Conservation (phyloP, 1,284 basidiomycete genomes). For the Trichosporon coremiiforme region DNA sequence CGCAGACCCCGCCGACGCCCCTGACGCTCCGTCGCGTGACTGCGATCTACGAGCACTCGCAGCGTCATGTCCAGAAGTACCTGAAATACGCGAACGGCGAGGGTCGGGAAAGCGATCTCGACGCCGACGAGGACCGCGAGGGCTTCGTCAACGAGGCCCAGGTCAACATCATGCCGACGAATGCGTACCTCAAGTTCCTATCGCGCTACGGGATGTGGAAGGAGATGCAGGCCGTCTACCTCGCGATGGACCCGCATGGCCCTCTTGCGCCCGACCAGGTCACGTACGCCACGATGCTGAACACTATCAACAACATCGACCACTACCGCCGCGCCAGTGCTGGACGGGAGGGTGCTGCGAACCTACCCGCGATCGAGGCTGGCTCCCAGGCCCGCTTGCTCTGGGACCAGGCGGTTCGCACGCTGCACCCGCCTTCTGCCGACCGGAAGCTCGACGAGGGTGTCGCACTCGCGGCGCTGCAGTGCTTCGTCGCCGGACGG, state of each 20-base stretch:
- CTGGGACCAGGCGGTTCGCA: constrained; percentile 47
- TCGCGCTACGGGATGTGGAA: constrained; percentile 42
- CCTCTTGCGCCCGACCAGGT: constrained; percentile 44
- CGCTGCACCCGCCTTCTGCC: constrained; percentile 24
- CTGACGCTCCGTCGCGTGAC: constrained; percentile 45
- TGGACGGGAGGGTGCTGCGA: neutral
- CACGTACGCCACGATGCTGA: constrained; percentile 50
- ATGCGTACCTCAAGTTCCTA: constrained; percentile 54
- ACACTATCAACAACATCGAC: constrained; percentile 27
- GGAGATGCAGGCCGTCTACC: constrained; percentile 48
- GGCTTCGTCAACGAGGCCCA: constrained; percentile 27
- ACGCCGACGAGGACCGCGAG: neutral
- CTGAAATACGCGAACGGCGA: neutral
- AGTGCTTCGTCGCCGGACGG: constrained; percentile 37
- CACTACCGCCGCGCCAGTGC: constrained; percentile 20
- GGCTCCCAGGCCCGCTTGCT: constrained; percentile 35
- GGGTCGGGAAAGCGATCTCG: neutral
- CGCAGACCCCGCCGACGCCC: constrained; percentile 30
- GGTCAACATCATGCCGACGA: constrained; percentile 42
- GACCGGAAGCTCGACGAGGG: constrained; percentile 39
- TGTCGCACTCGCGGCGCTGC: constrained; percentile 37
- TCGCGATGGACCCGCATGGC: constrained; percentile 41
- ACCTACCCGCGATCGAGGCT: constrained; percentile 15
- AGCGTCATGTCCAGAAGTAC: constrained; percentile 35
- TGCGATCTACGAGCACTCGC: constrained; percentile 47